phyloP scores from a whole-genome alignment of 2,329 filamentous ascomycete genomes.

The Chaetothyriales sp. region DNA sequence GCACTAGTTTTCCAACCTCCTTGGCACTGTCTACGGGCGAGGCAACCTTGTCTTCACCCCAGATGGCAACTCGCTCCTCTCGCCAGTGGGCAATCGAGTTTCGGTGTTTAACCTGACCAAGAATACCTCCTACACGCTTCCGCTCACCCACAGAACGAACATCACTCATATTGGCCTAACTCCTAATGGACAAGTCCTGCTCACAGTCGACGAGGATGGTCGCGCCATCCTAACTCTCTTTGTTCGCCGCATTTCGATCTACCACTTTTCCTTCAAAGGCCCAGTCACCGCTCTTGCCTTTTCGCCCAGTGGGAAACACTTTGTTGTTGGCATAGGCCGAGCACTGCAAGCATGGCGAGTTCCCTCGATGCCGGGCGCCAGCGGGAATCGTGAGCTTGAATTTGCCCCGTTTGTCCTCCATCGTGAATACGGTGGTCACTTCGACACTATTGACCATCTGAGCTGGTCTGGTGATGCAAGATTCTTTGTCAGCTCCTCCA shows the following conservation, averaged over 20 bases:
- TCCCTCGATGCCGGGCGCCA: conserved; percentile 71
- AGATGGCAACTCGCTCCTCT: conserved; percentile 89
- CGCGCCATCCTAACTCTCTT: conserved; percentile 88
- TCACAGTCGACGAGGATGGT: conserved; percentile 88
- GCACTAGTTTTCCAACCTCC: conserved; percentile 84
- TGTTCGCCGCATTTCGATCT: conserved; percentile 66
- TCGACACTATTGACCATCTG: conserved; percentile 69
- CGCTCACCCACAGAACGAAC: conserved; percentile 78
- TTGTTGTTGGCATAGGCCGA: conserved; percentile 74
- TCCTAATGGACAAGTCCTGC: conserved; percentile 76
- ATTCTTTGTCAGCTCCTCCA: conserved; percentile 85
- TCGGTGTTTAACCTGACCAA: conserved; percentile 93
- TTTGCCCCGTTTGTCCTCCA: conserved; percentile 91
- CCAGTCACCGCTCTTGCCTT: conserved; percentile 72
- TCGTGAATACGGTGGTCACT: conserved; percentile 73
- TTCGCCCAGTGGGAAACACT: conserved; percentile 78
- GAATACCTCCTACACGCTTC: conserved; percentile 40
- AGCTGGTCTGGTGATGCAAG: conserved; percentile 94
- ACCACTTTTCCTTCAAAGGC: conserved; percentile 90
- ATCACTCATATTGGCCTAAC: conserved; percentile 78
- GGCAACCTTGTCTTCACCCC: conserved; percentile 94
- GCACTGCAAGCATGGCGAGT: conserved; percentile 94
- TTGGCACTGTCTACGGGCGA: conserved; percentile 96
- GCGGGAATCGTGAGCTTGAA: conserved; percentile 66
- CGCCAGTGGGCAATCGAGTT: conserved; percentile 89